phyloP scores from a whole-genome alignment of 495 filamentous ascomycete genomes.

The Tuber melanosporum region DNA sequence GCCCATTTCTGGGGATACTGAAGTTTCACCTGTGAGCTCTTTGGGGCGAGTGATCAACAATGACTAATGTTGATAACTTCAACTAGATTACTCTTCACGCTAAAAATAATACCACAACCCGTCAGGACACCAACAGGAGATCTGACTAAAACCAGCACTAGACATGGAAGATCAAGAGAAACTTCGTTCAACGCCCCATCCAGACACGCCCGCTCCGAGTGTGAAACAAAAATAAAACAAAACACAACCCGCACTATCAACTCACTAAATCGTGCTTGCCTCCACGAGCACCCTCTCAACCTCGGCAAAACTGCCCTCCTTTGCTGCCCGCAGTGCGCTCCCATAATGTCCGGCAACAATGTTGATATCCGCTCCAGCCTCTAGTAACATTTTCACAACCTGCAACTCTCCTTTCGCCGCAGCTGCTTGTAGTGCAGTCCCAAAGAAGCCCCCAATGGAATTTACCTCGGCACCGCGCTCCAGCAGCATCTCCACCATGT shows the following conservation, averaged over 20 bases:
- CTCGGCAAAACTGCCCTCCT: not conserved
- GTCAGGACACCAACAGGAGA: not conserved
- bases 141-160: not conserved
- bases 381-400: conserved; percentile 15
- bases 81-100: not conserved
- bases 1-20: not conserved
- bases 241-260: not conserved
- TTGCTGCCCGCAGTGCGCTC: conserved; percentile 4
- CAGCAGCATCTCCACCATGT: conserved; percentile 15
- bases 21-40: not conserved
- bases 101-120: not conserved
- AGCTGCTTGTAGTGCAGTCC: conserved; percentile 8
- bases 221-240: not conserved
- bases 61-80: not conserved
- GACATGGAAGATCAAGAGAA: not conserved
- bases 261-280: not conserved
- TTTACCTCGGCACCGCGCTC: conserved; percentile 26
- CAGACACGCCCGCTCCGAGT: not conserved
- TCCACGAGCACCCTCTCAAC: not conserved
- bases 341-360: conserved; percentile 1
- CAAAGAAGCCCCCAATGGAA: not conserved
- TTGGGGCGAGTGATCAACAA: not conserved
- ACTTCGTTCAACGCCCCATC: not conserved
- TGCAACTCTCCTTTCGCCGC: not conserved
- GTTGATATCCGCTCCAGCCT: conserved; percentile 25